These are phyloP conservation scores for Capronia coronata DNA, from an alignment of 2,329 filamentous ascomycete species.

Conservation along the genomic window DNA sequence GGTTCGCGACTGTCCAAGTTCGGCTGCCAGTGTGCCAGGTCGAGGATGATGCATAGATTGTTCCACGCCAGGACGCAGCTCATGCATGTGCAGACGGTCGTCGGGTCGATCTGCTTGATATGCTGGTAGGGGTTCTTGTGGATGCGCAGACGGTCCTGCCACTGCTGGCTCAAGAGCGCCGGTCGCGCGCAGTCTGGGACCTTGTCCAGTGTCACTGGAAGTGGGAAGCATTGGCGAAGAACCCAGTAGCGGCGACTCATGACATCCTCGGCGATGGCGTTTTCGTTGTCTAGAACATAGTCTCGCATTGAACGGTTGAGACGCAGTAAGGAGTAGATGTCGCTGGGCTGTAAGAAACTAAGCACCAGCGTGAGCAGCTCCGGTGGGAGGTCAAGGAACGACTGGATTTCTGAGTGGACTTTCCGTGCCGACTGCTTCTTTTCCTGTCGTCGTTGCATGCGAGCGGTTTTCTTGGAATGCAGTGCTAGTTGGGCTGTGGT, in stretches of 20 bases:
- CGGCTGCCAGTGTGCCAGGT: conserved; percentile 27
- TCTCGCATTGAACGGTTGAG: conserved; percentile 16
- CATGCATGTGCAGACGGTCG: conserved; percentile 25
- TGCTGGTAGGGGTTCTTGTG: conserved; percentile 28
- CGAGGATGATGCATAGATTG: conserved; percentile 26
- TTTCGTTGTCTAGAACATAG: conserved; percentile 24
- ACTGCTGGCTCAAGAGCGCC: conserved; percentile 19
- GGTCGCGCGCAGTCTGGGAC: conserved; percentile 19
- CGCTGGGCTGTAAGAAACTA: conserved; percentile 18
- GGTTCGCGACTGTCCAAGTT: conserved; percentile 26
- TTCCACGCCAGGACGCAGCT: conserved; percentile 28
- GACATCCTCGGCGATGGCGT: conserved; percentile 16
- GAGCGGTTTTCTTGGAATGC: conserved; percentile 25
- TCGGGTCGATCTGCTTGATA: conserved; percentile 24
- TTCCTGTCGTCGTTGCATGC: conserved; percentile 18
- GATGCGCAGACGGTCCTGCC: conserved; percentile 23
- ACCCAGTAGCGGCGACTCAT: conserved; percentile 24
- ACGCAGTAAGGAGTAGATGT: conserved; percentile 19
- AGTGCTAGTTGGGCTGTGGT: conserved; percentile 21
- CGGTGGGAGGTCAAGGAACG: conserved; percentile 23
- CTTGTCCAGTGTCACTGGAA: conserved; percentile 17
- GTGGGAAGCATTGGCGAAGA: conserved; percentile 26
- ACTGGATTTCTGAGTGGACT: conserved; percentile 18
- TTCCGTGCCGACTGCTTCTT: conserved; percentile 21
- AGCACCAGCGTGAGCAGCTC: conserved; percentile 23